Conservation (phyloP, 139 green algal genomes). For the Chlorella sp. region DNA sequence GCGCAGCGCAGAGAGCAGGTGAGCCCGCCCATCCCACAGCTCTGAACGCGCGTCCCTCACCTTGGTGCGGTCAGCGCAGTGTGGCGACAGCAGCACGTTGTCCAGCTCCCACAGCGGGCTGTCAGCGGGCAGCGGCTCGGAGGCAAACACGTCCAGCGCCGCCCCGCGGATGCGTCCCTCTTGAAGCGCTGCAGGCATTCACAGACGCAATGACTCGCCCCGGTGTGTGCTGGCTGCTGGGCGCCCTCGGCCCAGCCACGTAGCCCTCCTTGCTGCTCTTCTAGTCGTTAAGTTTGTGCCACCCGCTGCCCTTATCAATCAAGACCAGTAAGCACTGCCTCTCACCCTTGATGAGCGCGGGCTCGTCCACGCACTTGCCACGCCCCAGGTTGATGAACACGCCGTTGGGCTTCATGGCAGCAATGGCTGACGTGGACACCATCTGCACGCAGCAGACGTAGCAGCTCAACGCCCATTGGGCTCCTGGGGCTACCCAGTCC, state of each 20-base stretch:
- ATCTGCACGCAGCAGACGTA: too few species aligned
- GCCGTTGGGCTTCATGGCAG: constrained; percentile 54
- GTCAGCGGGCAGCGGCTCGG: constrained; percentile 62
- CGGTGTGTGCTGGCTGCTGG: too few species aligned
- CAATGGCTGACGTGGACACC: constrained; percentile 42
- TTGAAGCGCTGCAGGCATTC: constrained; percentile 57
- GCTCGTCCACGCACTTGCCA: constrained; percentile 71
- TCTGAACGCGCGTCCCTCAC: constrained; percentile 26
- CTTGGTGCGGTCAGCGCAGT: constrained; percentile 62
- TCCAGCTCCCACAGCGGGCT: constrained; percentile 66
- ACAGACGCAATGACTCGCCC: too few species aligned
- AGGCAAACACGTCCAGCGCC: constrained; percentile 70
- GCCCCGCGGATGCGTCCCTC: constrained; percentile 58
- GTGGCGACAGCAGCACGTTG: constrained; percentile 71
- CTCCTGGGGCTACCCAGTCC: background rate
- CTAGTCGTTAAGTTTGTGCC: background rate
- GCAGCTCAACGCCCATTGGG: background rate
- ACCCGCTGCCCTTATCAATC: background rate
- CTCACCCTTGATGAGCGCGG: constrained; percentile 44
- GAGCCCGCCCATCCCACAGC: constrained; percentile 15
- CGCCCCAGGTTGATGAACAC: constrained; percentile 82
- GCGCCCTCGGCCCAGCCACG: background rate
- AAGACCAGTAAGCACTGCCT: too few species aligned
- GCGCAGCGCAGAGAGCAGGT: background rate
- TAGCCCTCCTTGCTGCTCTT: background rate